Conservation (phyloP, 2,329 filamentous ascomycete genomes). For the Exophiala mesophila region DNA sequence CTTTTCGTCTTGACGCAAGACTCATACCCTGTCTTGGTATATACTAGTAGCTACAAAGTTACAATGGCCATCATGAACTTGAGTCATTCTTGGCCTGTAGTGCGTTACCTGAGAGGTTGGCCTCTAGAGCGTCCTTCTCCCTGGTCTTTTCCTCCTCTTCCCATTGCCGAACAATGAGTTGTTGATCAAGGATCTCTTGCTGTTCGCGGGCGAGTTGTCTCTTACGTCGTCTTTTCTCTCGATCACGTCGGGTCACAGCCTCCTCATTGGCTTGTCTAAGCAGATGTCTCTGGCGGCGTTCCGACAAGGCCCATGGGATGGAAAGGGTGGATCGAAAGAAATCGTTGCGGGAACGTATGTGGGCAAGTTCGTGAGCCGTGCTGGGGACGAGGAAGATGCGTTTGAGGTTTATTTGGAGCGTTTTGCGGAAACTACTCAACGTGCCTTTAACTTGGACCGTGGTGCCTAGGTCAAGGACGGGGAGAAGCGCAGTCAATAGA, state of each 20-base stretch:
- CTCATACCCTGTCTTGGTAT: too few relatives aligned
- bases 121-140: too few relatives aligned
- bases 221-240: constrained; percentile 29
- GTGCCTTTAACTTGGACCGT: constrained; percentile 56
- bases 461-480: constrained; percentile 47
- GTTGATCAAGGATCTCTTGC: constrained; percentile 36
- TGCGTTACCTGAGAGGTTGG: too few relatives aligned
- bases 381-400: constrained; percentile 45
- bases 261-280: constrained; percentile 38
- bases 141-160: constrained; percentile 40
- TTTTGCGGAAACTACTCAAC: constrained; percentile 46
- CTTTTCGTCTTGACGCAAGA: too few relatives aligned
- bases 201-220: constrained; percentile 31
- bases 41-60: too few relatives aligned
- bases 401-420: constrained; percentile 52
- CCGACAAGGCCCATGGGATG: constrained; percentile 49
- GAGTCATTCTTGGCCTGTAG: too few relatives aligned
- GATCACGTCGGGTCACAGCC: constrained; percentile 35
- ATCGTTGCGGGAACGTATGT: constrained; percentile 48
- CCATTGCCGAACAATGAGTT: constrained; percentile 28
- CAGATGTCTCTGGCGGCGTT: constrained; percentile 41
- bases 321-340: constrained; percentile 49
- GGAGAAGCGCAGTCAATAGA: constrained; percentile 22
- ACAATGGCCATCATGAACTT: too few relatives aligned
- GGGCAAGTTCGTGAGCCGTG: constrained; percentile 51